Evolutionary conservation across 441 rosid genomes (phyloP).

Genomic region (Omphalea diandra): DNA sequence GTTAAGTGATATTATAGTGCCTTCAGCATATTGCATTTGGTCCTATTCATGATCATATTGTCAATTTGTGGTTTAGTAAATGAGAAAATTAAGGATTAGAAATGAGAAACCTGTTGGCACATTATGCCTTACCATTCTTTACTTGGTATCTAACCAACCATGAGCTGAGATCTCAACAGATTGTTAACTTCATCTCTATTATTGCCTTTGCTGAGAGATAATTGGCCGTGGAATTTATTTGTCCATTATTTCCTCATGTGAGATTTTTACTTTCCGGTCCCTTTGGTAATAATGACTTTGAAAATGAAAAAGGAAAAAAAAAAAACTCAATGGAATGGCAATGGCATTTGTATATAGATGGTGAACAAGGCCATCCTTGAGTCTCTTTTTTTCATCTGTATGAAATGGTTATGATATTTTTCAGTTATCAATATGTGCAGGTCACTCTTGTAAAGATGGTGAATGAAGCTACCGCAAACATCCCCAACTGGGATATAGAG

Average conservation of each 20-base stretch:
- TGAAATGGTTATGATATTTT: neutral
- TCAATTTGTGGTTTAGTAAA: neutral
- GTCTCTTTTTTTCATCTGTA: neutral
- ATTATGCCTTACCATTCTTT: neutral
- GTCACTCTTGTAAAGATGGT: conserved; percentile 56
- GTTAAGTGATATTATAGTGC: neutral
- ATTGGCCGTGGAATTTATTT: neutral
- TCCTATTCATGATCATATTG: neutral
- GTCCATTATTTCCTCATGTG: neutral
- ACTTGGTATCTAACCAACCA: neutral
- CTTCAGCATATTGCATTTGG: neutral
- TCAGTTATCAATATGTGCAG: conserved; percentile 30
- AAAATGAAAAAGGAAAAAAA: no score
- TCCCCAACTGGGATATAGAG: conserved; percentile 56
- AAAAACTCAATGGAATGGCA: neutral
- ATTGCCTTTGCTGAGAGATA: neutral
- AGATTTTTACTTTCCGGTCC: neutral
- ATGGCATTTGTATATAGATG: neutral
- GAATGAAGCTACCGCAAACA: conserved; percentile 63
- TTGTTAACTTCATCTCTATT: neutral
- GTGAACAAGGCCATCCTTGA: neutral
- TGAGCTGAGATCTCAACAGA: no score
- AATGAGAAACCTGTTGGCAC: neutral
- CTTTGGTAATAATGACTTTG: no score
- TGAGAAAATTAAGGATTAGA: neutral